Conservation (phyloP, 2,329 filamentous ascomycete species). For the Ilyonectria robusta region DNA sequence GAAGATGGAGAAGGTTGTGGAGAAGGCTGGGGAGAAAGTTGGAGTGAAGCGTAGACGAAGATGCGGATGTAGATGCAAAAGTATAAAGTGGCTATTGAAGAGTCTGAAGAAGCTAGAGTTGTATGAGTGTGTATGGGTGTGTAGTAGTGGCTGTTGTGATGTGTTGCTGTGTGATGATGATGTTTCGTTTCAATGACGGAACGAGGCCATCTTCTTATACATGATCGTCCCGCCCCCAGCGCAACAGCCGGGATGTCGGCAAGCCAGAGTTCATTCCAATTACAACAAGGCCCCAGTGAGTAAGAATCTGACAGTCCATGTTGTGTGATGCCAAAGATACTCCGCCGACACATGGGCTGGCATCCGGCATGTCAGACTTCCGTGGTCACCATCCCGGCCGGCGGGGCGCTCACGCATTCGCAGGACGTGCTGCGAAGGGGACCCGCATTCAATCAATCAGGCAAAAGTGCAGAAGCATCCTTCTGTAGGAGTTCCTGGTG, state of each 20-base stretch:
- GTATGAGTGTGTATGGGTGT: not conserved
- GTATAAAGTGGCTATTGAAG: not conserved
- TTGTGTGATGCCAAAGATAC: slow-evolving; percentile 13
- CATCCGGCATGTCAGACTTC: slow-evolving; percentile 20
- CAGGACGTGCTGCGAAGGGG: not conserved
- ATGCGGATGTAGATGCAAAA: not conserved
- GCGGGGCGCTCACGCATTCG: slow-evolving; percentile 1
- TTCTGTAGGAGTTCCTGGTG: not conserved
- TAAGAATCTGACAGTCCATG: slow-evolving; percentile 13
- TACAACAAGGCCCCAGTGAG: not conserved
- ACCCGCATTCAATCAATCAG: not conserved
- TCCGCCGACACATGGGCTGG: slow-evolving; percentile 10
- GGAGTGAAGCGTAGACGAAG: not conserved
- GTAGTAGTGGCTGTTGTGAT: slow-evolving; percentile 2
- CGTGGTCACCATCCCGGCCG: slow-evolving; percentile 15
- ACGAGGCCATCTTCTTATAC: slow-evolving; percentile 44
- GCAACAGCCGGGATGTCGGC: not conserved
- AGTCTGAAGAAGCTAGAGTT: not conserved
- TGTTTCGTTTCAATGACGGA: slow-evolving; percentile 35
- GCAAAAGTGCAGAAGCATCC: not conserved
- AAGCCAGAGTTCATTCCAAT: not conserved
- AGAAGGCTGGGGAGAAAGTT: not conserved
- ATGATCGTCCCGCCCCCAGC: slow-evolving; percentile 10
- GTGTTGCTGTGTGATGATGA: slow-evolving; percentile 35
- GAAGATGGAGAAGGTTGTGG: not conserved